A percentile compares a stretch with the other conserved stretches of the same genome.
Evolutionary conservation across 1,139 yeast genomes (phyloP).

Genomic region (Meyerozyma elateridarum): DNA sequence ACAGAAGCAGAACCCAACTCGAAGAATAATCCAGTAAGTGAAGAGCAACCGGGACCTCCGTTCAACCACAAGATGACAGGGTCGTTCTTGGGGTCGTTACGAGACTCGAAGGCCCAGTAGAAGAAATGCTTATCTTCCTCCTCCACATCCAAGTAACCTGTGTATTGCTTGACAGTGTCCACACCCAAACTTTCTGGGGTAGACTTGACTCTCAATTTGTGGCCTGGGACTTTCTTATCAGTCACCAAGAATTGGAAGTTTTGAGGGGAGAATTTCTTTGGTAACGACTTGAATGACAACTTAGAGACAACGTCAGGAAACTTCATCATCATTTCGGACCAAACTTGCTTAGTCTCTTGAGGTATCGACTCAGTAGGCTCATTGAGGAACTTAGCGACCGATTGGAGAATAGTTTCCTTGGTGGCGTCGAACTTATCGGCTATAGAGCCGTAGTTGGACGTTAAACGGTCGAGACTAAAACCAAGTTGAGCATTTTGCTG

Average conservation of each 20-base stretch:
- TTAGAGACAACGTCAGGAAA: conserved; percentile 50
- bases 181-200: conserved; percentile 62
- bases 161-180: conserved; percentile 74
- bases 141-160: conserved; percentile 83
- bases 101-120: conserved; percentile 81
- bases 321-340: conserved; percentile 57
- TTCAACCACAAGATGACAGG: conserved; percentile 86
- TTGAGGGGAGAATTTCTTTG: conserved; percentile 37
- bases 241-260: conserved; percentile 55
- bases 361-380: conserved; percentile 46
- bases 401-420: conserved; percentile 21
- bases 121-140: conserved; percentile 82
- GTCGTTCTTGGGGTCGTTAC: conserved; percentile 83
- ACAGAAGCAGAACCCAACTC: conserved; percentile 87
- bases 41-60: conserved; percentile 91
- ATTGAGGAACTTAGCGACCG: conserved; percentile 37
- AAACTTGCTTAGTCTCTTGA: conserved; percentile 43
- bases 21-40: conserved; percentile 84
- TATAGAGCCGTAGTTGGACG: conserved; percentile 14
- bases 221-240: conserved; percentile 44
- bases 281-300: conserved; percentile 46
- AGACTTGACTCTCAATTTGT: conserved; percentile 57
- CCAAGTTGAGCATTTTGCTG: conserved; percentile 27
- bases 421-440: conserved; percentile 16
- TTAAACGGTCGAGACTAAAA: conserved; percentile 14